Base-by-base conservation (phyloP, 2,329 filamentous ascomycete species). In the Sporothrix dimorphospora region DNA sequence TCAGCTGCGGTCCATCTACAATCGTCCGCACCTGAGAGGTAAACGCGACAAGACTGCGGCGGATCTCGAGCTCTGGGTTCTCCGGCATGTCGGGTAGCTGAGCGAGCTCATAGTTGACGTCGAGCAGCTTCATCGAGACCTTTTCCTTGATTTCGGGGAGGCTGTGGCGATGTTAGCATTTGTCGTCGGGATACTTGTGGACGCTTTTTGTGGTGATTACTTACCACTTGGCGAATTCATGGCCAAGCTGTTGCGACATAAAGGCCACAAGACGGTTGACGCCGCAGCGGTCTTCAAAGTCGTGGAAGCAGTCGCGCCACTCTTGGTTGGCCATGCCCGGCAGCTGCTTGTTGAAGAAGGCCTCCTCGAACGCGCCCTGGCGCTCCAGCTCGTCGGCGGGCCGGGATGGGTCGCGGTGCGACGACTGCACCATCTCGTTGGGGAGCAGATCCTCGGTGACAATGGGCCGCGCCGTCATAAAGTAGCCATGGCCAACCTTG, bases 401-500 rank as follows among this genome's bases (percentile, higher is more conserved):
- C 0, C 61, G 53, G 2, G 63, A 42, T 1, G 72, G 69, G 71
- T 40, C 73, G 71, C 30, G 61, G 34, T 21, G 57, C 9, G 59
- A 69, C 21, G 16, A 69, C 19, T 21, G 45, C 14, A 67, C 45
- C 45, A 71, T 59, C 8, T 61, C 70, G 21, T 74, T 72, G 3
- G 71, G 72, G 0, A 72, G 42, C 4, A 73, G 63, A 21, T 68
- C 45, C 6, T 70, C 65, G 0, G 70, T 67, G 38, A 72, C 73
- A 5, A 65, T 86, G 3, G 91, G 90, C 1, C 91, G 88, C 0
- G 91, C 92, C 0, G 94, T 93, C 9, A 93, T 88, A 74, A 91
- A 97, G 77, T 95, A 97, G 0, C 92, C 92, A n/a, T 92, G 85
- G 0, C 90, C 90, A 0, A 94, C 86, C 0, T 79, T 77, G 73